phyloP scores from a whole-genome alignment of 108 stramenopile genomes.

The Craspedostauros australis region DNA sequence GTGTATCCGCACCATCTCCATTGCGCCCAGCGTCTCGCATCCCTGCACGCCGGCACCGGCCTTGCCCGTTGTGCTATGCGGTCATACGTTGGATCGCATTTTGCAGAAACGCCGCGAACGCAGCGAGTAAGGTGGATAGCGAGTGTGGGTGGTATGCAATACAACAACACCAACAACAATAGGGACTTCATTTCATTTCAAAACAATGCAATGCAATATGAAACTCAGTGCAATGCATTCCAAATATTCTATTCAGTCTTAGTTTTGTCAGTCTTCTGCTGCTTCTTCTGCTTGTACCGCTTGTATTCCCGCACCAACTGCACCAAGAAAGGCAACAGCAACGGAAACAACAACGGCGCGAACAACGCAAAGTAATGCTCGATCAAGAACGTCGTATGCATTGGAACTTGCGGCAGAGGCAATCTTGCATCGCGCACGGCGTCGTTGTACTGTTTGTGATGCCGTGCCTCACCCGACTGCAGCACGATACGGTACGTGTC shows the following conservation, averaged over 20 bases:
- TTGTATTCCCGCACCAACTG: conserved; percentile 50
- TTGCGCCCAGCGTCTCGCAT: conserved; percentile 24
- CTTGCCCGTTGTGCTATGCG: conserved; percentile 17
- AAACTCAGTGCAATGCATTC: no score
- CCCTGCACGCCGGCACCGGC: conserved; percentile 23
- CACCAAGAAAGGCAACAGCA: conserved; percentile 51
- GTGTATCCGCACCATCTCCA: conserved; percentile 23
- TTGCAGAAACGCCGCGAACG: background rate
- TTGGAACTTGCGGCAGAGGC: background rate
- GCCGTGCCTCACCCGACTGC: background rate
- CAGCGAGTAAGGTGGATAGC: no score
- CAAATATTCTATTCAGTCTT: no score
- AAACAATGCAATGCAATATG: no score
- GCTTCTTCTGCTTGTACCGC: conserved; percentile 35
- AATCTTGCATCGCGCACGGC: background rate
- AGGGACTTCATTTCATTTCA: no score
- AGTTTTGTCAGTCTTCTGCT: no score
- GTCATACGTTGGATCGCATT: background rate
- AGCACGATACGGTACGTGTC: no score
- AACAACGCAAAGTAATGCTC: conserved; percentile 71
- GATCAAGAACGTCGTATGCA: no score
- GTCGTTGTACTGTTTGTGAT: background rate
- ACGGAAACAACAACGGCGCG: conserved; percentile 58
- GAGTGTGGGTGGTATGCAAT: no score
- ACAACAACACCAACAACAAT: no score